Base-by-base conservation (phyloP, 768 basidiomycete genomes). In the Goffeauzyma gilvescens region DNA sequence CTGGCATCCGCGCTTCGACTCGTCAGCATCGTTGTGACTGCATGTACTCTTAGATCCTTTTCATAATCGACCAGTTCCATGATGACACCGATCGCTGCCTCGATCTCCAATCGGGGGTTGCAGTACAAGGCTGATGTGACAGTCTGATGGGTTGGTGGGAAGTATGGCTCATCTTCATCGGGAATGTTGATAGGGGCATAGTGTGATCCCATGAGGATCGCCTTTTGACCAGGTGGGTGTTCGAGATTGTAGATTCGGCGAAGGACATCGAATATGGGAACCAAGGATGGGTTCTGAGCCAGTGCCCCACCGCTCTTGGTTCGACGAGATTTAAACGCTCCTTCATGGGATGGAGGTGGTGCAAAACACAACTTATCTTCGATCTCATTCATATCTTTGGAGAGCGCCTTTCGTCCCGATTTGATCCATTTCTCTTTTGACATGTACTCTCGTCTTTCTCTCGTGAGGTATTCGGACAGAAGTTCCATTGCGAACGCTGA, bases 391-490 rank as follows among this genome's bases (percentile, higher is more conserved):
- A 63, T 35, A 39, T 63, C 61, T 40, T 59, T 63, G 6, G 54
- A 46, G 0, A 63, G 44, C n/a, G 45, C 45, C 18, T 58, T 57
- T 17, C 59, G 48, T 4, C 61, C 61, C 12, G 54, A 54, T 34
- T 59, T 58, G 12, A 51, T 52, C 59, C 59, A 63, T 46, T 56
- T 59, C 25, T 42, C 43, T 23, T 53, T 55, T 2, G 55, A 35
- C 52, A 60, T 63, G 31, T 55, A 53, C 20, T 63, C 61, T 20
- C 61, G 49, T 45, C 59, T 63, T 38, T 63, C 61, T 18, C 59
- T 42, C 4, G 56, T 54, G 10, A 57, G 24, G 37, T 46, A 63
- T 42, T 63, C 61, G 5, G 55, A 58, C 5, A 59, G 35, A 18
- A 63, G 47, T 41, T 63, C 61, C 25, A 59, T 32, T 2, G 56